Evolutionary conservation across 768 basidiomycete genomes (phyloP).

Genomic region (Amanita thiersii): DNA sequence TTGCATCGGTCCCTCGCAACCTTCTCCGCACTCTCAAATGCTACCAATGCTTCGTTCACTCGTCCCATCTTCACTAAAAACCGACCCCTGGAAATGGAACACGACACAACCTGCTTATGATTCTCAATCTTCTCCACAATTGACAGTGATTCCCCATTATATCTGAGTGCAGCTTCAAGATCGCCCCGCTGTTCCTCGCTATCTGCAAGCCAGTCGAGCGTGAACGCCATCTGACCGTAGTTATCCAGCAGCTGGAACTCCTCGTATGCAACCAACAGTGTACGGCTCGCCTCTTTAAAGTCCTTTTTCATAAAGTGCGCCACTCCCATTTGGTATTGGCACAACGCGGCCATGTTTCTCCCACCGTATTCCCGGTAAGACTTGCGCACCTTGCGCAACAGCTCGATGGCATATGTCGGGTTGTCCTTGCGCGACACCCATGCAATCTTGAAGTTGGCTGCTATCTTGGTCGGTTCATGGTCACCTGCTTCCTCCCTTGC

Average conservation of each 20-base stretch:
- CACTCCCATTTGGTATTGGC: background rate
- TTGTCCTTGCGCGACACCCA: background rate
- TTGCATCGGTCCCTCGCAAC: background rate
- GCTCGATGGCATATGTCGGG: background rate
- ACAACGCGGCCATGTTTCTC: background rate
- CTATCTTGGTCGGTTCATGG: background rate
- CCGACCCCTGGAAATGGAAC: background rate
- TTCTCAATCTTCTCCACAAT: slow-evolving; percentile 1
- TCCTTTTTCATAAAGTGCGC: background rate
- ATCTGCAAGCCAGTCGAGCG: background rate
- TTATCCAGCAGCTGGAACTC: slow-evolving; percentile 1
- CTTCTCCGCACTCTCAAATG: background rate
- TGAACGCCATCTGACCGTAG: background rate
- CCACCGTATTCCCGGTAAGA: background rate
- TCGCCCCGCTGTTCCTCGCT: background rate
- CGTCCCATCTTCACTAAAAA: background rate
- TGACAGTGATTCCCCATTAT: background rate
- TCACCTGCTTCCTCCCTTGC: background rate
- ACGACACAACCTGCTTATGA: background rate
- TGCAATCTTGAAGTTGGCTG: background rate
- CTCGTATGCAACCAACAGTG: background rate
- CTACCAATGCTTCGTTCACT: background rate
- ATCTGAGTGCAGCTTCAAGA: background rate
- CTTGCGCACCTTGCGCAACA: background rate
- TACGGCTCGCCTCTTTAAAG: background rate